Evolutionary conservation across 805 yeast genomes (phyloP), one percentile per base, ranked within the genome.

Genomic region (Metschnikowia cubensis): DNA sequence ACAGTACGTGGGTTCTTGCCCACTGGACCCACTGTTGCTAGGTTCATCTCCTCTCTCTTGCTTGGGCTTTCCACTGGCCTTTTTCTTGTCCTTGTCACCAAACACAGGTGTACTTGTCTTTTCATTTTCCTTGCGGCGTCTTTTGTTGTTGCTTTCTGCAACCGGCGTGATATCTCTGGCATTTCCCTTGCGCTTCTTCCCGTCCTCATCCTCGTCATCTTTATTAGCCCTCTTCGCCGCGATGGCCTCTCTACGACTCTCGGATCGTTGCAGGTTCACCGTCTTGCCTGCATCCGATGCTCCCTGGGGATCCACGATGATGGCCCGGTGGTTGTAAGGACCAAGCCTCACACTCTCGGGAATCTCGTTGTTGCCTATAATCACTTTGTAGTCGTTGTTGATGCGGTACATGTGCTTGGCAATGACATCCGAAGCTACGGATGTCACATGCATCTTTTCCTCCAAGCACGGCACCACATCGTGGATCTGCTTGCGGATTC

Each of bases 361-460:
- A 25, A 94, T 84, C 68, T 94, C 99, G 59, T 79, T 74, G 59
- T 83, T 82, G 50, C 78, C 72, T 42, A 85, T 69, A 22, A 92
- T 86, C 43, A 85, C 73, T 43, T 86, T 87, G 71, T 82, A 91
- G 62, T 88, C 96, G 57, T 85, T 81, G 62, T 91, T 87, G 55
- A 94, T 76, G 46, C 97, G 75, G 46, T 75, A 77, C 49, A 89
- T 69, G 60, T 89, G 87, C 51, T 84, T 81, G 31, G 76, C 70
- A 42, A 90, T 77, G 11, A 84, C 77, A 59, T 91, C 97, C 31
- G 88, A 79, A 20, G 97, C 97, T 36, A 89, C 84, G 1, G 92
- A 85, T 4, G 97, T 92, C 38, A 94, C 97, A 66, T 92, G 97
- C 95, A 94, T 89, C 68, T 94, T 94, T 65, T 94, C 97, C 64